Base-by-base conservation (phyloP, 2,329 filamentous ascomycete genomes). In the Tolypocladium nubicola region DNA sequence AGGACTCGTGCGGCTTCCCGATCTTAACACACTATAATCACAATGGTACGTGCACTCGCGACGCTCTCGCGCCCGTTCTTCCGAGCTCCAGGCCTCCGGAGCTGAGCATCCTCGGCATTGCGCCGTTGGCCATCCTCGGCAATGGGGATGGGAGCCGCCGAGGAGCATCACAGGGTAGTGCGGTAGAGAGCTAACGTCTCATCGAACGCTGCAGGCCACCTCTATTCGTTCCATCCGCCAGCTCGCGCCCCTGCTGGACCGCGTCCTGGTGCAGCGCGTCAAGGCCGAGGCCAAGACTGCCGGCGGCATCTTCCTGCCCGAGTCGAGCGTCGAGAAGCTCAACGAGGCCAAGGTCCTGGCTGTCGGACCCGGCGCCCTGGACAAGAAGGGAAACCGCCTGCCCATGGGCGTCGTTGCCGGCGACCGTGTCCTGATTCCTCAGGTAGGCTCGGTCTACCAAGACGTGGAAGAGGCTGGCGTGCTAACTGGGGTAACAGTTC, bases 271-370 rank as follows among this genome's bases (percentile, higher is more conserved):
- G 66, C 94, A 99, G 86, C 90, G 94, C 77, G 79, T 97, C 79
- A 97, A 97, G 82, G 89, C 93, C 70, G 93, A 97, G 79, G 76
- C 91, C 72, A 97, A 97, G 84, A 99, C 94, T 54, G 91, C 94
- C 67, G 87, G 87, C 70, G 94, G 94, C 70, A 96, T 99, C 82
- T 97, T 95, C 83, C 89, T 99, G 64, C 94, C 94, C 66, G 94
- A 99, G 81, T 92, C 87, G 61, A 89, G 88, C 70, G 90, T 97
- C 71, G 96, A 99, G 84, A 94, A 99, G 76, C 84, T 97, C 73
- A 97, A 97, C 78, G 93, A 97, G 82, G 94, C 90, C 68, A 92
- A 90, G 78, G 94, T 99, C 57, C 80, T 99, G 60, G 94, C 94
- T 61, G 93, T 99, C 62, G 94, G 94, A 56, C 94, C 94, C 58